Base-by-base conservation (phyloP, 1,284 basidiomycete genomes). In the Rhodotorula mucilaginosa region DNA sequence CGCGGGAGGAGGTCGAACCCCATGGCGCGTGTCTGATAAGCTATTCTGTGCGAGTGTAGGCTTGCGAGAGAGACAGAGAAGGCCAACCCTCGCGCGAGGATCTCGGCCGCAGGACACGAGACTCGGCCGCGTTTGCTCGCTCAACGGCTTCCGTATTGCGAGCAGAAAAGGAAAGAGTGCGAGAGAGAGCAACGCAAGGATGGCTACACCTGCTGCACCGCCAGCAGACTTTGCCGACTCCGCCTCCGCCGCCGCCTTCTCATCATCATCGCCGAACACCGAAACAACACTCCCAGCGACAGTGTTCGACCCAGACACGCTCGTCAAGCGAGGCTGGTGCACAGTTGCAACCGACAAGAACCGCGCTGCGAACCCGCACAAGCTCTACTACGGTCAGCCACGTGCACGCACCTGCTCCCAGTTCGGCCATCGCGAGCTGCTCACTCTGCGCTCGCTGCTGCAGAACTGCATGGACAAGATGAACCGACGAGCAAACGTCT, bases 1-100 rank as follows among this genome's bases (percentile, higher is more conserved):
- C 79, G 66, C 15, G 78, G 76, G 2, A 78, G 67, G 19, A 76
- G 67, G 60, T 78, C 68, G 73, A 79, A 49, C 13, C 44, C 29
- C 66, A 68, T 68, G 1, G 19, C 23, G 58, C 39, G 39, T 44
- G 39, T 44, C 12, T 2, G 39, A 44, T 44, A 44, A 44, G 39
- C 10, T 44, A 0, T 2, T 44, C 1, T 8, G 13, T 8, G 39
- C 23, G 15, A 44, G 10, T n/a, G 57, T 6, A 16, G 23, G 19
- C 48, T 16, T 31, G 47, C n/a, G 62, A 7, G 52, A 26, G 26
- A 6, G 34, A 44, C 23, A 16, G 23, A 23, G 58, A 51, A 3
- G 49, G 34, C 26, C 47, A 29, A 51, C 26, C 29, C 29, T 19
- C 5, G 19, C 18, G 10, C 12, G 56, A n/a, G 52, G 52, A 15